Percentiles rank a stretch among this genome's conserved stretches.
Evolutionary conservation across 306 rosid species (phyloP).

Genomic region (Cercis canadensis): DNA sequence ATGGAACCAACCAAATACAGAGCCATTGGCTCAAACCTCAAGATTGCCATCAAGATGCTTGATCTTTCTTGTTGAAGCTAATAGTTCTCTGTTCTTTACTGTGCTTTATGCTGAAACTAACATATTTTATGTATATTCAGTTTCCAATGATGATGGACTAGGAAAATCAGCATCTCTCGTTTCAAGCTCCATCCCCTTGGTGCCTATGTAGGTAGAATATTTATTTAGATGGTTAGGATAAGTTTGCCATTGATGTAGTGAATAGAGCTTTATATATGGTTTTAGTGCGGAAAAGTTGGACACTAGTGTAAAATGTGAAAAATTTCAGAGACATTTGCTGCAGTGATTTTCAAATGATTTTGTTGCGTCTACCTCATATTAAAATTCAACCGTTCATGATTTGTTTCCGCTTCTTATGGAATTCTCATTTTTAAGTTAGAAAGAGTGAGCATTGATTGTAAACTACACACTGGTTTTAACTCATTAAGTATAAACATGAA

Average conservation of each 20-base stretch:
- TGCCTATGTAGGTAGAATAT: slow-evolving; percentile 22
- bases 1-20: too few relatives aligned
- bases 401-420: neutral
- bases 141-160: slow-evolving; percentile 40
- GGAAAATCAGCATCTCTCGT: slow-evolving; percentile 39
- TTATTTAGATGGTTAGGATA: slow-evolving; percentile 20
- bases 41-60: too few relatives aligned
- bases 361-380: neutral
- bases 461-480: too few relatives aligned
- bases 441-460: too few relatives aligned
- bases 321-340: neutral
- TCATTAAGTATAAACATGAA: too few relatives aligned
- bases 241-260: slow-evolving; percentile 30
- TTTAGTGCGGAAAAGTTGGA: neutral
- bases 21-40: too few relatives aligned
- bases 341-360: neutral
- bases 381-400: neutral
- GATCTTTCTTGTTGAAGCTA: too few relatives aligned
- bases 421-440: too few relatives aligned
- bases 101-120: slow-evolving; percentile 23
- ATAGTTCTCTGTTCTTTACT: too few relatives aligned
- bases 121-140: slow-evolving; percentile 34
- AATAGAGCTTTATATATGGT: neutral
- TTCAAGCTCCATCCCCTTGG: neutral
- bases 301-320: slow-evolving; percentile 16